A percentile compares a stretch with the other conserved stretches of the same genome.
phyloP scores from a whole-genome alignment of 805 yeast species.

The Kluyveromyces starmeri region DNA sequence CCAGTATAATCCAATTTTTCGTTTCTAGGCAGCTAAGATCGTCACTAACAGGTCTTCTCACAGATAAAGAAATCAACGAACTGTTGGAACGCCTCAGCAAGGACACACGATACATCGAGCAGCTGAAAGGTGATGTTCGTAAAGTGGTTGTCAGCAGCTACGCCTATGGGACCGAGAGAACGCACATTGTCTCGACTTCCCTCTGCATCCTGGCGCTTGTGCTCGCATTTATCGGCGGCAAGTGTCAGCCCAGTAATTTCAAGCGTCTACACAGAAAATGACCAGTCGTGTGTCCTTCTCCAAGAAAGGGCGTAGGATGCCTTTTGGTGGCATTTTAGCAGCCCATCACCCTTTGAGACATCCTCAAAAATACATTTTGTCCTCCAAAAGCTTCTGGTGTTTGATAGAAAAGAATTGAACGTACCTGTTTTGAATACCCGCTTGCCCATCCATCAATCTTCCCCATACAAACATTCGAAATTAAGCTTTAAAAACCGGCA shows the following conservation, averaged over 20 bases:
- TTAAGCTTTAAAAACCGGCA: too few relatives aligned
- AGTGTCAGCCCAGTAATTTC: not conserved
- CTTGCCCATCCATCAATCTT: too few relatives aligned
- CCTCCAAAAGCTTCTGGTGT: too few relatives aligned
- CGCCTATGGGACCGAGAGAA: not conserved
- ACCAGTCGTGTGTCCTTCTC: too few relatives aligned
- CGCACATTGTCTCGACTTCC: not conserved
- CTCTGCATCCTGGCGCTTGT: not conserved
- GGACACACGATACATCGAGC: constrained; percentile 10
- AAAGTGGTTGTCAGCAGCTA: constrained; percentile 10
- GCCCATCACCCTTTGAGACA: too few relatives aligned
- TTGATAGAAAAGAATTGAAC: too few relatives aligned
- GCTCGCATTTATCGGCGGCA: not conserved
- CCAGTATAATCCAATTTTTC: constrained; percentile 11
- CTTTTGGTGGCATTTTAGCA: too few relatives aligned
- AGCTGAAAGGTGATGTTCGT: constrained; percentile 9
- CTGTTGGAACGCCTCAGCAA: constrained; percentile 9
- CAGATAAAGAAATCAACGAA: constrained; percentile 8
- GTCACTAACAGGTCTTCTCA: constrained; percentile 7
- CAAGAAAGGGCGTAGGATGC: too few relatives aligned
- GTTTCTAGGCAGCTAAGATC: constrained; percentile 7
- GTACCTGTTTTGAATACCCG: too few relatives aligned
- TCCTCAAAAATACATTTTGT: too few relatives aligned
- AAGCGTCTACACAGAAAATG: not conserved
- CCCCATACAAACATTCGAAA: too few relatives aligned